A percentile compares a stretch with the other conserved stretches of the same genome.
These are phyloP conservation scores for Haplosporangium gracile DNA, from an alignment of 192 early-diverging fungal genomes.

Conservation along the genomic window DNA sequence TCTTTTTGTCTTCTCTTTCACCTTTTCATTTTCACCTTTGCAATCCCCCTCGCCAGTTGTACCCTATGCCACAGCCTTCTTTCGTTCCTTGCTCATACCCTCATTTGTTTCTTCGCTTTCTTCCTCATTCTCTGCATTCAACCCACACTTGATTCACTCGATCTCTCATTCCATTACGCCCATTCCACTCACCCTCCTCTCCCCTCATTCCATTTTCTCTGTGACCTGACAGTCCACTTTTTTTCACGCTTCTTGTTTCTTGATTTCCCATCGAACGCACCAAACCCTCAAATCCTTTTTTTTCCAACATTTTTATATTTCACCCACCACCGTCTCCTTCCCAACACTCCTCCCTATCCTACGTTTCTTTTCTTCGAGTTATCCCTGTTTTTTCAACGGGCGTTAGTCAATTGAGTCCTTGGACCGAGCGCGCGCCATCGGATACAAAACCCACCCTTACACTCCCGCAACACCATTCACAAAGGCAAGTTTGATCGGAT, in stretches of 20 bases:
- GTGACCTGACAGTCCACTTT: background rate
- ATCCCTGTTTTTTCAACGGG: background rate
- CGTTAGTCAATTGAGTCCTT: background rate
- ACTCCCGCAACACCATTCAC: background rate
- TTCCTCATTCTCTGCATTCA: background rate
- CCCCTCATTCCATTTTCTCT: constrained; percentile 10
- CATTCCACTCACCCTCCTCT: background rate
- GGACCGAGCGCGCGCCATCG: background rate
- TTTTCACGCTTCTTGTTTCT: background rate
- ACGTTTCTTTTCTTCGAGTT: background rate
- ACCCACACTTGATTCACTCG: background rate
- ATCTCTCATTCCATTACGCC: background rate
- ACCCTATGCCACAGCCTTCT: background rate
- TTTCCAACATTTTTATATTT: background rate
- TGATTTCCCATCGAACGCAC: background rate
- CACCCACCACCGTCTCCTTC: background rate
- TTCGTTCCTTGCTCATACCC: background rate
- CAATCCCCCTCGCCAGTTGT: background rate
- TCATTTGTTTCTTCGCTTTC: background rate
- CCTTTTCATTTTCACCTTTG: background rate
- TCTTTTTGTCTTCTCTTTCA: background rate
- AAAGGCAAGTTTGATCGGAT: background rate
- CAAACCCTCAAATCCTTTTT: background rate
- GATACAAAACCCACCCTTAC: background rate
- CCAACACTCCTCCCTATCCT: background rate